Conservation (phyloP, 345 rosid genomes). For the Gossypium arboreum region DNA sequence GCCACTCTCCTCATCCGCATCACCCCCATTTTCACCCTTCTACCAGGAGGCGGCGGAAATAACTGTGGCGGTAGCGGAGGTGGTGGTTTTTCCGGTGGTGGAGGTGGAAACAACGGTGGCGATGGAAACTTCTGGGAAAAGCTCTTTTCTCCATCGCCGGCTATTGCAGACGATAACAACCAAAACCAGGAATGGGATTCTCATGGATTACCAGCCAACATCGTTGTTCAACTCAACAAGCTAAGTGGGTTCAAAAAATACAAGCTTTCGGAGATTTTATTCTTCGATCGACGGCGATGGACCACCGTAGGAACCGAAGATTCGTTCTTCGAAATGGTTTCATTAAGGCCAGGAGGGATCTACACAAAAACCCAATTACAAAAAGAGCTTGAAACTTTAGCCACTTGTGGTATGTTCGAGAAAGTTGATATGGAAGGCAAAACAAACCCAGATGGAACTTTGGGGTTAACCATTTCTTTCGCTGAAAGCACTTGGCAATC, state of each 20-base stretch:
- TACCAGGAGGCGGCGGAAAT: conserved; percentile 29
- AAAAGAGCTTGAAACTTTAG: conserved; percentile 85
- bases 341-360: conserved; percentile 71
- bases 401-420: conserved; percentile 98
- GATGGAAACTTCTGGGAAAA: conserved; percentile 57
- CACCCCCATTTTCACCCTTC: conserved; percentile 30
- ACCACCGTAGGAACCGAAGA: conserved; percentile 75
- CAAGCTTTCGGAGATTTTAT: conserved; percentile 74
- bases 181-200: conserved; percentile 78
- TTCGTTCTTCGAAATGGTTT: conserved; percentile 96
- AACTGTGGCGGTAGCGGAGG: conserved; percentile 24
- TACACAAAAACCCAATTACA: conserved; percentile 78
- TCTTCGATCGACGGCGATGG: conserved; percentile 61
- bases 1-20: conserved; percentile 46
- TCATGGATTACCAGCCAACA: conserved; percentile 88
- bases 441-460: conserved; percentile 77
- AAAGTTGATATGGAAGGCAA: conserved; percentile 86
- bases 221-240: conserved; percentile 69
- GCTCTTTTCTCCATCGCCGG: conserved; percentile 44
- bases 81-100: conserved; percentile 36
- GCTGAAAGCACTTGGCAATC: neutral
- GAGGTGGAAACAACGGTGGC: conserved; percentile 36
- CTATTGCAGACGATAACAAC: conserved; percentile 68
- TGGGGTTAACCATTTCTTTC: conserved; percentile 31
- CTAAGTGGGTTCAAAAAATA: conserved; percentile 85